Conservation (phyloP, 345 rosid genomes). For the Heritiera littoralis region DNA sequence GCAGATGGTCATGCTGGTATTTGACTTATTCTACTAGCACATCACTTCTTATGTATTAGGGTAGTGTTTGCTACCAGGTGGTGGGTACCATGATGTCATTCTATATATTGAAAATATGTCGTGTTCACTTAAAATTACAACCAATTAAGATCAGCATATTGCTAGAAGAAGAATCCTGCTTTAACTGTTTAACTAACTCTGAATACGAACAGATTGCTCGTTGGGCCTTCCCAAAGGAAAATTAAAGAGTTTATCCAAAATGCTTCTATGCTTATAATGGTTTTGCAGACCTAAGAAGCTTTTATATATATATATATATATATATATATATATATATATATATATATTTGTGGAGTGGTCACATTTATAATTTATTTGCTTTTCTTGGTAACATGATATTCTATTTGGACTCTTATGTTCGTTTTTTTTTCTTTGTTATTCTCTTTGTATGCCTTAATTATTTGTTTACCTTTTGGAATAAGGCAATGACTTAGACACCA, state of each 20-base stretch:
- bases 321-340: too few relatives aligned
- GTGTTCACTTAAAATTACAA: background rate
- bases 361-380: background rate
- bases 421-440: background rate
- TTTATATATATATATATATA: background rate
- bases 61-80: background rate
- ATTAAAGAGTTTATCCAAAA: slow-evolving; percentile 13
- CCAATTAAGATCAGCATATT: slow-evolving; percentile 11
- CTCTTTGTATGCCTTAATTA: background rate
- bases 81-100: background rate
- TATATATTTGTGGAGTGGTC: too few relatives aligned
- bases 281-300: background rate
- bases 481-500: background rate
- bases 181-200: slow-evolving; percentile 8
- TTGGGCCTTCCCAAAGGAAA: background rate
- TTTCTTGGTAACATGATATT: background rate
- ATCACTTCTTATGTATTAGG: background rate
- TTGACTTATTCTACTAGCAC: background rate
- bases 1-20: background rate
- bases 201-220: background rate
- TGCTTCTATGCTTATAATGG: slow-evolving; percentile 2
- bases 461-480: background rate
- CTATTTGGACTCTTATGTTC: background rate
- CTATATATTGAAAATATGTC: slow-evolving; percentile 47
- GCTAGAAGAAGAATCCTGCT: slow-evolving; percentile 18